Conservation (phyloP, 257 asterid species). For the Solanum clarkiae region DNA sequence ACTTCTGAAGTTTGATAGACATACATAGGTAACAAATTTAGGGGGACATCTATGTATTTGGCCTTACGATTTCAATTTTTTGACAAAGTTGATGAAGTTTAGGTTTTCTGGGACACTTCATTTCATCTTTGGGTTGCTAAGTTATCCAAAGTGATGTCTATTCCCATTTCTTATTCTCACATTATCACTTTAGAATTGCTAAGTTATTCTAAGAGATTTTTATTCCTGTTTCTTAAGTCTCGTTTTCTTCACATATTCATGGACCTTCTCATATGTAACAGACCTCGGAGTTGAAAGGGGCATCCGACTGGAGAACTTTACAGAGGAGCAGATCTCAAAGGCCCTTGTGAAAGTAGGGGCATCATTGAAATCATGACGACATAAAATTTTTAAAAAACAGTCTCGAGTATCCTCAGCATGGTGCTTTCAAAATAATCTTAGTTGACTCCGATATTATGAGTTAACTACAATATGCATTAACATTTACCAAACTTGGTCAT, state of each 20-base stretch:
- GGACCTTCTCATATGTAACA: conserved; percentile 1
- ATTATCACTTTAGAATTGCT: background rate
- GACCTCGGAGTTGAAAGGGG: conserved; percentile 78
- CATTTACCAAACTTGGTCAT: background rate
- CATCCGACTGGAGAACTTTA: conserved; percentile 54
- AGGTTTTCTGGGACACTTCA: background rate
- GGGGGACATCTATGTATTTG: background rate
- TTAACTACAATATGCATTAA: background rate
- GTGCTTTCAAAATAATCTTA: background rate
- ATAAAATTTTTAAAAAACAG: background rate
- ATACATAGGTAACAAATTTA: too few species aligned
- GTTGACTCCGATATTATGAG: background rate
- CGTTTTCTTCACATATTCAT: background rate
- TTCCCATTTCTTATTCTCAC: background rate
- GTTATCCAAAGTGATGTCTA: background rate
- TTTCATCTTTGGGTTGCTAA: background rate
- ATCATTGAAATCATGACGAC: conserved; percentile 20
- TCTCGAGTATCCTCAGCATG: background rate
- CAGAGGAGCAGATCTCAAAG: conserved; percentile 62
- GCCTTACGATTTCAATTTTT: background rate
- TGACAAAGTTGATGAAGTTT: background rate
- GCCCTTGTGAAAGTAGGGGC: conserved; percentile 64
- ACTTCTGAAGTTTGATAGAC: too few species aligned
- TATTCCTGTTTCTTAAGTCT: background rate
- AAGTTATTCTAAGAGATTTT: background rate